phyloP scores from a whole-genome alignment of 2,329 filamentous ascomycete genomes.

The Neofusicoccum cordaticola region DNA sequence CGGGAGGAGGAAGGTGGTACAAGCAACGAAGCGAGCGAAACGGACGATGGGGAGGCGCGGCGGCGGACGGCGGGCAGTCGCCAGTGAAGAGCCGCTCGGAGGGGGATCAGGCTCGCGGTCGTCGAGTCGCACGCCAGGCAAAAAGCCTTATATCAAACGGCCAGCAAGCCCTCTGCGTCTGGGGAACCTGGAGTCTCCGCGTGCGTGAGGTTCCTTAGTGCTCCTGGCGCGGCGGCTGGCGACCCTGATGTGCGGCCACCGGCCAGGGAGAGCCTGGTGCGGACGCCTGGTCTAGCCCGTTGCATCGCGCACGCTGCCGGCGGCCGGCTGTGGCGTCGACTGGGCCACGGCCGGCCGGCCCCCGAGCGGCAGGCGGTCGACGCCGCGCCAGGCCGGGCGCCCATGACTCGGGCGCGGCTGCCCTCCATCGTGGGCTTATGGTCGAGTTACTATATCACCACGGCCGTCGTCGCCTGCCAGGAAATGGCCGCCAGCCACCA shows the following conservation, averaged over 20 bases:
- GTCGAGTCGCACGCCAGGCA: neutral
- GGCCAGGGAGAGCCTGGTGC: neutral
- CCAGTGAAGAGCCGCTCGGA: neutral
- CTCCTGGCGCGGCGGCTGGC: neutral
- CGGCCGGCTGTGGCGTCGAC: neutral
- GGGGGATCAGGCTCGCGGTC: neutral
- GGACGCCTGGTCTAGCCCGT: neutral
- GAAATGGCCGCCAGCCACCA: neutral
- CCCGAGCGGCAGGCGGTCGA: neutral
- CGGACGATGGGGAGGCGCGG: neutral
- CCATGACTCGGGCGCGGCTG: neutral
- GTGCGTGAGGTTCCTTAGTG: neutral
- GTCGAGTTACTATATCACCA: neutral
- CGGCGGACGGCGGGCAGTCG: neutral
- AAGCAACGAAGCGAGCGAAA: neutral
- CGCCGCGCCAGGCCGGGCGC: neutral
- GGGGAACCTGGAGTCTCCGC: constrained; percentile 3
- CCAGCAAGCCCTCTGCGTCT: neutral
- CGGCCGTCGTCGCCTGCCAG: neutral
- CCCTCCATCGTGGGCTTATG: neutral
- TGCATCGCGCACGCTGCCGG: neutral
- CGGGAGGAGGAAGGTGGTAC: neutral
- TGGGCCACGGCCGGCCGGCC: neutral
- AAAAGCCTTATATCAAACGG: neutral
- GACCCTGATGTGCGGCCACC: neutral